phyloP scores from a whole-genome alignment of 2,329 filamentous ascomycete genomes.

The Xylaria arbuscula region DNA sequence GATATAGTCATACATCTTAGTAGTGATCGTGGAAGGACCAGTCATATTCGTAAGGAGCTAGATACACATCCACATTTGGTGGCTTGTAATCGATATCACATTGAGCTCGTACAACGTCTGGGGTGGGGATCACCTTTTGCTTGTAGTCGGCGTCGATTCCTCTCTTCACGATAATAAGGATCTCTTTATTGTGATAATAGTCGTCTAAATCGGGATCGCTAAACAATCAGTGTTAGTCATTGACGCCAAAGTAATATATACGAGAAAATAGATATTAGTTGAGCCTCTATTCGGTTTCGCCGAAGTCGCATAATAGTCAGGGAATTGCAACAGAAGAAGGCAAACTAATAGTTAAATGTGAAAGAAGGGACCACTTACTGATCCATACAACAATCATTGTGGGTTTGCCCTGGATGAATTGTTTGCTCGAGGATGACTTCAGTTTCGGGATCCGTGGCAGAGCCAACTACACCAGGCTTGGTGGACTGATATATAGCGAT shows the following conservation, averaged over 20 bases:
- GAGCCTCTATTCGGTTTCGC: not conserved
- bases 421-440: not conserved
- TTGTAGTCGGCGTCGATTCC: not conserved
- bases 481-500: not conserved
- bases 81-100: no score
- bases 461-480: not conserved
- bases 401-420: not conserved
- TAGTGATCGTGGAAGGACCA: no score
- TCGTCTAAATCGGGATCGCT: not conserved
- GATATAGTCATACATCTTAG: no score
- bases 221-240: not conserved
- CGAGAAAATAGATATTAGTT: not conserved
- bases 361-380: not conserved
- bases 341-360: not conserved
- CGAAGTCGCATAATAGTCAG: no score
- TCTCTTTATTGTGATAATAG: not conserved
- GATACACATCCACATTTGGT: not conserved
- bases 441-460: not conserved
- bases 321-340: no score
- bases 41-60: not conserved
- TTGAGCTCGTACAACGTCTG: no score
- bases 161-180: conserved; percentile 2
- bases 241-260: not conserved
- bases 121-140: not conserved
- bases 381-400: not conserved